Conservation (phyloP, 108 stramenopile genomes). For the Schizochytrium sp. region DNA sequence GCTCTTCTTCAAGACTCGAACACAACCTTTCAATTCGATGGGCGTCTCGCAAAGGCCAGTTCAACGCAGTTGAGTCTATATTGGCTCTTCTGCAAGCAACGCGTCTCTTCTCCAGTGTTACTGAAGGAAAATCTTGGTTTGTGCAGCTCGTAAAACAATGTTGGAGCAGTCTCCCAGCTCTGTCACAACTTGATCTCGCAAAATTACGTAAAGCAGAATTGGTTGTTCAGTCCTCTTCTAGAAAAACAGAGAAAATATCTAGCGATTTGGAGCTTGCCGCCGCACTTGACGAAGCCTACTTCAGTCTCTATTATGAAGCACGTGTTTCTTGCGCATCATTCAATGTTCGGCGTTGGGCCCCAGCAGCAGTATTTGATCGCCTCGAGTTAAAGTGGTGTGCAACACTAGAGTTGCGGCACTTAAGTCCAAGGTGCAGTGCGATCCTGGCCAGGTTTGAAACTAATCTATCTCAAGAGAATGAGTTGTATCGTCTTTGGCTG, state of each 20-base stretch:
- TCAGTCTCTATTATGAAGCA: not conserved
- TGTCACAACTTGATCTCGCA: not conserved
- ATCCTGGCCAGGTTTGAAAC: not conserved
- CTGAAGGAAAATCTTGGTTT: not conserved
- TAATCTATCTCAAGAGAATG: not conserved
- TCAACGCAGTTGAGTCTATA: not conserved
- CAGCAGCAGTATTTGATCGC: not conserved
- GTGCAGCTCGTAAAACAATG: not conserved
- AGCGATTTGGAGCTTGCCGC: not conserved
- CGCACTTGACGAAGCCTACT: not conserved
- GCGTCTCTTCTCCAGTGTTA: not conserved
- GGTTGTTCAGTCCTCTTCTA: not conserved
- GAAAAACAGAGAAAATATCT: not conserved
- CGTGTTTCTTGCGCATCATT: not conserved
- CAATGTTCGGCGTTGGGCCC: not conserved
- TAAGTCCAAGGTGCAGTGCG: not conserved
- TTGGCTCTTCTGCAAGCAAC: not conserved
- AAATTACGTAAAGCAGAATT: not conserved
- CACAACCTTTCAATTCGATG: too few relatives aligned
- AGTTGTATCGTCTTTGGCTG: not conserved
- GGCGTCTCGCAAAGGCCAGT: not conserved
- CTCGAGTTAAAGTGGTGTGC: not conserved
- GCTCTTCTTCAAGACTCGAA: too few relatives aligned
- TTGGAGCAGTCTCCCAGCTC: not conserved
- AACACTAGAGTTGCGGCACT: not conserved